phyloP scores from a whole-genome alignment of 306 rosid species.

The Spatholobus suberectus region DNA sequence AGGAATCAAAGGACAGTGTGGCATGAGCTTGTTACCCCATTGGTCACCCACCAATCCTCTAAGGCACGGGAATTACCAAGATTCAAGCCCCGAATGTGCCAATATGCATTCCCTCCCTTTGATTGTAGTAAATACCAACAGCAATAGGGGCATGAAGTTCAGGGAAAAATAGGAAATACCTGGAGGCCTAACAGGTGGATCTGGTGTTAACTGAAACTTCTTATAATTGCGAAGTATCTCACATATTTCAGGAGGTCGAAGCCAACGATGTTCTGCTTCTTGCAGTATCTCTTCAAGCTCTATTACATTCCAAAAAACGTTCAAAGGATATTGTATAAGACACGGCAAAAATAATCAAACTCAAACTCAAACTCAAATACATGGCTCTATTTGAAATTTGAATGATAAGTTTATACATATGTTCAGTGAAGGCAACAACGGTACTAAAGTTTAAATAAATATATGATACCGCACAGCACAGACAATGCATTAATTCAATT shows the following conservation, averaged over 20 bases:
- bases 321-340: background rate
- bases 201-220: conserved; percentile 58
- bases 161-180: conserved; percentile 45
- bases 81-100: background rate
- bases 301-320: conserved; percentile 32
- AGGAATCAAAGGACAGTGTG: background rate
- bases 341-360: background rate
- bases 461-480: background rate
- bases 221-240: conserved; percentile 70
- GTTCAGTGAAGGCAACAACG: background rate
- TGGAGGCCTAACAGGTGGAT: conserved; percentile 68
- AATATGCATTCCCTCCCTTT: conserved; percentile 1
- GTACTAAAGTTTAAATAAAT: background rate
- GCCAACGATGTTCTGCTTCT: conserved; percentile 77
- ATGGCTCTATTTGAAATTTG: background rate
- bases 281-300: conserved; percentile 55
- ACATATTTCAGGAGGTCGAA: conserved; percentile 74
- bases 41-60: background rate
- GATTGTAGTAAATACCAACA: background rate
- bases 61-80: background rate
- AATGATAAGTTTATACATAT: background rate
- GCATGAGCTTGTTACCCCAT: background rate
- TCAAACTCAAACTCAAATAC: background rate
- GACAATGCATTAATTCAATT: background rate
- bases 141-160: background rate